Evolutionary conservation across 495 filamentous ascomycete species (phyloP).

Genomic region (Trypethelium eluteriae): DNA sequence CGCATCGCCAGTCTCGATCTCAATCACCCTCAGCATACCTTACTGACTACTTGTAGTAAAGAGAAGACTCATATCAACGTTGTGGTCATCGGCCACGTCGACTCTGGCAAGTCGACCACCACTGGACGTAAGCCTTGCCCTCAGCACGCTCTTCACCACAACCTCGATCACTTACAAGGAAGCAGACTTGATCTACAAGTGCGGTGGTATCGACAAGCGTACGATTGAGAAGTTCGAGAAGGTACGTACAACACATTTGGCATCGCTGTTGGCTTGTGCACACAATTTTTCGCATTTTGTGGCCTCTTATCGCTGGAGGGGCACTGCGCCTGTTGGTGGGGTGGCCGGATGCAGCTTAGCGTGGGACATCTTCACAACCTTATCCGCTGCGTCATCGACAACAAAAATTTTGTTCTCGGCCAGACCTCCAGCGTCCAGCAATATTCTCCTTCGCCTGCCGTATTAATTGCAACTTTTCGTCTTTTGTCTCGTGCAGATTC

Average conservation of each 20-base stretch:
- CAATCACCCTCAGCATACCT: conserved; percentile 10
- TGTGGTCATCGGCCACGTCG: conserved; percentile 99
- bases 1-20: conserved; percentile 13
- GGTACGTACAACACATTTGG: conserved; percentile 47
- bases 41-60: conserved; percentile 51
- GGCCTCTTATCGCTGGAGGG: conserved; percentile 30
- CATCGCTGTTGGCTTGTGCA: conserved; percentile 24
- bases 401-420: not conserved
- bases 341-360: conserved; percentile 13
- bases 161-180: conserved; percentile 34
- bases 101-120: conserved; percentile 99
- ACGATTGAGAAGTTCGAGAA: conserved; percentile 99
- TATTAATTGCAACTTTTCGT: not conserved
- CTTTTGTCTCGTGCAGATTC: conserved; percentile 20
- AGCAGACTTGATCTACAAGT: conserved; percentile 97
- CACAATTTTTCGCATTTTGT: conserved; percentile 28
- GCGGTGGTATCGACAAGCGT: conserved; percentile 99
- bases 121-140: conserved; percentile 51
- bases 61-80: conserved; percentile 92
- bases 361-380: not conserved
- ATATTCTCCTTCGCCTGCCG: not conserved
- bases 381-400: not conserved
- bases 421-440: not conserved
- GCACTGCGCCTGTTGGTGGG: conserved; percentile 16
- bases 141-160: conserved; percentile 16